Base-by-base conservation (phyloP, 352 stramenopile species). In the Globisporangium orthogonon region DNA sequence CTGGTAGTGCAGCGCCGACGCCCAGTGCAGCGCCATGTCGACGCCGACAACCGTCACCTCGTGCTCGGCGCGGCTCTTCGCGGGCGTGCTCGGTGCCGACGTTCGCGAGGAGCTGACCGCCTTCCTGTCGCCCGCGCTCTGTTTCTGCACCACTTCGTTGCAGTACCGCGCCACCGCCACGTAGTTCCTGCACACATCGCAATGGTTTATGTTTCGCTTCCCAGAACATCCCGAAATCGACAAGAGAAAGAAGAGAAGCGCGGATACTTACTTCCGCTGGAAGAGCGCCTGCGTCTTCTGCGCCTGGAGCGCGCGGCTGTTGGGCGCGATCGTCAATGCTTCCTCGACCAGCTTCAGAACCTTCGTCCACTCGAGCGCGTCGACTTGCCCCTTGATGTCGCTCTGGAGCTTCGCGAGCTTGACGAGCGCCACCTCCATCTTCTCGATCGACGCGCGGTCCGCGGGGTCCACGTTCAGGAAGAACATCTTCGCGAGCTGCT, bases 231-330 rank as follows among this genome's bases (percentile, higher is more conserved):
- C 35, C 13, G 13, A 53, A 18, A 18, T 17, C 46, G 44, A 11
- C 43, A 47, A 50, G 23, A 2, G 29, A 41, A 56, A 56, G 13
- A 48, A 11, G 1, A 47, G 51, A 2, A 52, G 47, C 29, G 5
- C 23, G 23, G 23, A 1, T 29, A 76, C 71, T 29, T 74, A 91
- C 81, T 78, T 86, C 76, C 82, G 71, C 45, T 78, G 58, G 37
- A 92, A 76, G 11, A 94, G 58, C 29, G 82, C 68, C 28, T 70
- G 72, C 0, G 66, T 75, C 43, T 91, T 94, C 39, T 88, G 67
- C 17, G 83, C 65, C 45, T 89, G 80, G 17, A 94, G 45, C 30
- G 70, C 65, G 23, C 82, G 70, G 33, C 70, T 72, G 55, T 62
- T 76, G 23, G 78, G 76, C 14, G 84, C 74, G 39, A 90, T 54